Percentiles rank a stretch among this genome's conserved stretches.
These are phyloP conservation scores for Dendryphion nanum DNA, from an alignment of 2,329 filamentous ascomycete genomes.

Conservation along the genomic window DNA sequence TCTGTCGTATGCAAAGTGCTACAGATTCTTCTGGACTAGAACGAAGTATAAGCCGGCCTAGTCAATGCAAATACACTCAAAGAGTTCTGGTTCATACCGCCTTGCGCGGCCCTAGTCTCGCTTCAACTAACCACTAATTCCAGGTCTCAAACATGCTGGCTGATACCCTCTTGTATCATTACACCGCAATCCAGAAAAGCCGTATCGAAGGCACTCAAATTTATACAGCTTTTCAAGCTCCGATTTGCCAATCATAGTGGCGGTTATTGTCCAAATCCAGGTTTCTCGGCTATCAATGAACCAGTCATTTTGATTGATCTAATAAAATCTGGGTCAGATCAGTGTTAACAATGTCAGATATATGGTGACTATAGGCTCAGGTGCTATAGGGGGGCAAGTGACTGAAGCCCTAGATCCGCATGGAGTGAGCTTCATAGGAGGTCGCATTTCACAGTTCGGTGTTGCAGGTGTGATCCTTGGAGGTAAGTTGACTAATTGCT, in stretches of 20 bases:
- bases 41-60: slow-evolving; percentile 2
- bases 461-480: no score
- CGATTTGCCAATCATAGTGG: slow-evolving; percentile 21
- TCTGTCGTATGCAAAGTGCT: slow-evolving; percentile 1
- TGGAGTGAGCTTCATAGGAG: no score
- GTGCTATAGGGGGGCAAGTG: slow-evolving; percentile 28
- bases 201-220: slow-evolving; percentile 15
- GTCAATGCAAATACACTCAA: slow-evolving; percentile 1
- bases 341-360: slow-evolving; percentile 19
- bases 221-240: slow-evolving; percentile 11
- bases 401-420: no score
- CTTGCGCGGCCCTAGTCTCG: neutral
- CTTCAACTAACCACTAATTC: neutral
- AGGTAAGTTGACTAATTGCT: no score
- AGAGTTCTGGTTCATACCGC: slow-evolving; percentile 1
- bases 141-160: slow-evolving; percentile 8
- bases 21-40: slow-evolving; percentile 3
- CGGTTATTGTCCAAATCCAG: slow-evolving; percentile 23
- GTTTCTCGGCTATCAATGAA: slow-evolving; percentile 16
- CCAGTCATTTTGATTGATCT: slow-evolving; percentile 11
- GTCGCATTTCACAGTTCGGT: no score
- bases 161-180: slow-evolving; percentile 17
- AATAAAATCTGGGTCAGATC: slow-evolving; percentile 18
- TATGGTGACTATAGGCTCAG: slow-evolving; percentile 25
- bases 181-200: slow-evolving; percentile 12